Conservation (phyloP, 2,329 filamentous ascomycete species). For the Calonectria ilicicola region DNA sequence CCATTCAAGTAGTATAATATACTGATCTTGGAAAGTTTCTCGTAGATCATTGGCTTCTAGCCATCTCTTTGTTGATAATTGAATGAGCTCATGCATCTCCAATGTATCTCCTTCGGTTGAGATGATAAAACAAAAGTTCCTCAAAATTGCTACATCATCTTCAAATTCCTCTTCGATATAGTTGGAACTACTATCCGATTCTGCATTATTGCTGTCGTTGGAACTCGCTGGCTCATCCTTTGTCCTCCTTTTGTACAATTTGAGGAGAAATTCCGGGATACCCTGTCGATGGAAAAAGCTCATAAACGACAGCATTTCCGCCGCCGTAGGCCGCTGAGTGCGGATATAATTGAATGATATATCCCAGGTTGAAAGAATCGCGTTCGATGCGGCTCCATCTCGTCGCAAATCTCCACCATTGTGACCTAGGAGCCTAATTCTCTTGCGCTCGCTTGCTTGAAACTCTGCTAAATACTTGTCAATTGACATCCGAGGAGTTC, state of each 20-base stretch:
- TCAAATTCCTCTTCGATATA: not conserved
- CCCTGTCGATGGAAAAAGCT: not conserved
- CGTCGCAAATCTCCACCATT: not conserved
- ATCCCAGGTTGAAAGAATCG: not conserved
- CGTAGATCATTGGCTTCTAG: not conserved
- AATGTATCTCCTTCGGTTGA: not conserved
- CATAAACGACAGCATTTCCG: not conserved
- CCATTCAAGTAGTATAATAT: not conserved
- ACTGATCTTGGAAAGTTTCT: not conserved
- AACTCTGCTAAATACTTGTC: not conserved
- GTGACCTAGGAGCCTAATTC: not conserved
- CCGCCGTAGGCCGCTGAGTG: not conserved
- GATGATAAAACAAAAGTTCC: not conserved
- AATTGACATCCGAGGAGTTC: not conserved
- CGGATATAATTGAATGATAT: not conserved
- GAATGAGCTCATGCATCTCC: not conserved
- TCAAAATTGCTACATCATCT: not conserved
- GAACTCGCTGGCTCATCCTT: not conserved
- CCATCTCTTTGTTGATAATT: not conserved
- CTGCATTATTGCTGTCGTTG: not conserved
- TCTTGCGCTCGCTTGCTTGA: not conserved
- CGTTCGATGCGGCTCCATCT: not conserved
- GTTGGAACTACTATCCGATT: not conserved
- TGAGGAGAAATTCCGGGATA: not conserved
- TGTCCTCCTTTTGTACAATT: not conserved